phyloP scores from a whole-genome alignment of 306 rosid species.

The Glycine soja region DNA sequence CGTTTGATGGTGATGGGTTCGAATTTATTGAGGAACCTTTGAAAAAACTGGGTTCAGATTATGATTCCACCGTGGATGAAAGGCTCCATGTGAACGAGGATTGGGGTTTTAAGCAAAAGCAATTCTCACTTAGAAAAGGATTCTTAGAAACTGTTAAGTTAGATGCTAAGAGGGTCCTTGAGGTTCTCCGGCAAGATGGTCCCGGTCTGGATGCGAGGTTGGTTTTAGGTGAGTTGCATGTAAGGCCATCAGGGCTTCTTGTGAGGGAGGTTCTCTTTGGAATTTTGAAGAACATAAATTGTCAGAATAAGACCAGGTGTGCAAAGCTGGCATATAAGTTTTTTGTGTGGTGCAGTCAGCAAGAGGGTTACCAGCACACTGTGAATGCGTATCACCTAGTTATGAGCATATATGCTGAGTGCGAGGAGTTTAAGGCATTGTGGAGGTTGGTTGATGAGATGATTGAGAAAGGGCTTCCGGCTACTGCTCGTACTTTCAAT shows the following conservation, averaged over 20 bases:
- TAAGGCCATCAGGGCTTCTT: conserved; percentile 75
- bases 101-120: conserved; percentile 43
- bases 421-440: conserved; percentile 85
- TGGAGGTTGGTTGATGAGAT: conserved; percentile 92
- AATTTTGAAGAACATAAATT: conserved; percentile 61
- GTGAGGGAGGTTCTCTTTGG: conserved; percentile 82
- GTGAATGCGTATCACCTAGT: conserved; percentile 68
- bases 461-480: conserved; percentile 73
- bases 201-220: conserved; percentile 77
- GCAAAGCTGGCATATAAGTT: conserved; percentile 85
- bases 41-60: conserved; percentile 54
- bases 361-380: conserved; percentile 66
- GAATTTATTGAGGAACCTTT: conserved; percentile 70
- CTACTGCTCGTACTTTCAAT: conserved; percentile 72
- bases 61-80: conserved; percentile 54
- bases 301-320: conserved; percentile 67
- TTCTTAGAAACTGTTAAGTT: conserved; percentile 58
- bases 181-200: conserved; percentile 74
- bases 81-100: conserved; percentile 35
- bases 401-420: conserved; percentile 86
- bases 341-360: conserved; percentile 82
- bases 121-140: conserved; percentile 53
- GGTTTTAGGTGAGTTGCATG: conserved; percentile 66
- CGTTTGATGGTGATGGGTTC: conserved; percentile 49
- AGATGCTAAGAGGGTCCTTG: conserved; percentile 65